These are phyloP conservation scores for Metrosideros polymorpha DNA, from an alignment of 441 rosid genomes.

Conservation along the genomic window DNA sequence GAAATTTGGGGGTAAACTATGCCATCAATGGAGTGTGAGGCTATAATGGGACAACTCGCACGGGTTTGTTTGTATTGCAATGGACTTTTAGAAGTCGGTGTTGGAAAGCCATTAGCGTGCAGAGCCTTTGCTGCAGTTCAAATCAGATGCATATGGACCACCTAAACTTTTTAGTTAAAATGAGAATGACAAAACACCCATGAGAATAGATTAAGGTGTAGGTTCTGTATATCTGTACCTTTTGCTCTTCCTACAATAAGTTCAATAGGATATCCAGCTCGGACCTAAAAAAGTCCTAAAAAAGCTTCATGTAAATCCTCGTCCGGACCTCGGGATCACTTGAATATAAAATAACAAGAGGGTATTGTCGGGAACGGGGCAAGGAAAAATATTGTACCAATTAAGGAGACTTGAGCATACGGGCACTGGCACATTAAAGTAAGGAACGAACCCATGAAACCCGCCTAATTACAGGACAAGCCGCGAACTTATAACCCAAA, in stretches of 20 bases:
- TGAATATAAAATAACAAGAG: too few species aligned
- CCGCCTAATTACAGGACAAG: too few species aligned
- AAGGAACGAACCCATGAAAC: too few species aligned
- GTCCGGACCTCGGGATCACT: too few species aligned
- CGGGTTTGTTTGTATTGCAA: neutral
- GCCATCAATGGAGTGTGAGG: neutral
- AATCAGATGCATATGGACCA: neutral
- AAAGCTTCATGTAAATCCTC: too few species aligned
- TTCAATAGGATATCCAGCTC: neutral
- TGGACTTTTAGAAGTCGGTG: neutral
- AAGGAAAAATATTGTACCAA: too few species aligned
- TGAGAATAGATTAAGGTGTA: neutral
- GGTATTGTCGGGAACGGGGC: too few species aligned
- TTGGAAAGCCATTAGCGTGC: neutral
- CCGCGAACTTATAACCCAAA: neutral
- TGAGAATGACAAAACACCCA: neutral
- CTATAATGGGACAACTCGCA: neutral
- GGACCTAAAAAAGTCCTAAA: too few species aligned
- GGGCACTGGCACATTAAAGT: too few species aligned
- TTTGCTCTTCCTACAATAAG: neutral
- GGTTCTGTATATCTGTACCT: neutral
- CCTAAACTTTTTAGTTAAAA: neutral
- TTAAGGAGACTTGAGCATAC: too few species aligned
- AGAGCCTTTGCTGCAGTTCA: neutral
- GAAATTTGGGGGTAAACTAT: too few species aligned